A percentile compares a stretch with the other conserved stretches of the same genome.
phyloP scores from a whole-genome alignment of 306 rosid species.

The Crotalaria pallida region DNA sequence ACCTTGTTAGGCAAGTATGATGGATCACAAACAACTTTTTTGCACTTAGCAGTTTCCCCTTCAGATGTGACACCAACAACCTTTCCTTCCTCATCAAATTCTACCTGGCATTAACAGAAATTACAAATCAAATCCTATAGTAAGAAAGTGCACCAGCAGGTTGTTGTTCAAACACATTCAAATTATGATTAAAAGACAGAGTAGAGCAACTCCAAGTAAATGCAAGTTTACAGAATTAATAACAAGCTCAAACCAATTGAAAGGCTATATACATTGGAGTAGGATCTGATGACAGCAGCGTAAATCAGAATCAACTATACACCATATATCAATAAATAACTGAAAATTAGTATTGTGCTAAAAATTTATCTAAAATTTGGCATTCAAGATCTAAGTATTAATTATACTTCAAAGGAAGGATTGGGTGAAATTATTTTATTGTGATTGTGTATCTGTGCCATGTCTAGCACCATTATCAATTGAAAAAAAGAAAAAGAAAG shows the following conservation, averaged over 20 bases:
- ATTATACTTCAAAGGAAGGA: background rate
- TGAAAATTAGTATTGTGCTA: background rate
- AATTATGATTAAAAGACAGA: background rate
- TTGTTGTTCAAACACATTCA: conserved; percentile 4
- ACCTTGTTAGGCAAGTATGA: conserved; percentile 91
- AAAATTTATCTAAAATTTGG: background rate
- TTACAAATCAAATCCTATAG: conserved; percentile 1
- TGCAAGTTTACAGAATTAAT: background rate
- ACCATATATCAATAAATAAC: background rate
- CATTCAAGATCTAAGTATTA: background rate
- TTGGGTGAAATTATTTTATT: background rate
- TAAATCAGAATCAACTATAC: background rate
- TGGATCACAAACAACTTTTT: conserved; percentile 93
- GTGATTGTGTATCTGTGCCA: background rate
- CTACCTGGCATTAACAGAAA: conserved; percentile 62
- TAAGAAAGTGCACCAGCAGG: background rate
- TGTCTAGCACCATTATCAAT: background rate
- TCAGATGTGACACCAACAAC: conserved; percentile 92
- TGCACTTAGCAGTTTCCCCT: conserved; percentile 97
- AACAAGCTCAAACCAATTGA: conserved; percentile 1
- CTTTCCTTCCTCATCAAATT: conserved; percentile 80
- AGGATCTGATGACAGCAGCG: background rate
- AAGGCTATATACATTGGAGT: background rate
- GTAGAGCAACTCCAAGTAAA: background rate
- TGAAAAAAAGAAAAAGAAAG: background rate